Base-by-base conservation (phyloP, 1,284 basidiomycete species). In the Hemileia vastatrix region DNA sequence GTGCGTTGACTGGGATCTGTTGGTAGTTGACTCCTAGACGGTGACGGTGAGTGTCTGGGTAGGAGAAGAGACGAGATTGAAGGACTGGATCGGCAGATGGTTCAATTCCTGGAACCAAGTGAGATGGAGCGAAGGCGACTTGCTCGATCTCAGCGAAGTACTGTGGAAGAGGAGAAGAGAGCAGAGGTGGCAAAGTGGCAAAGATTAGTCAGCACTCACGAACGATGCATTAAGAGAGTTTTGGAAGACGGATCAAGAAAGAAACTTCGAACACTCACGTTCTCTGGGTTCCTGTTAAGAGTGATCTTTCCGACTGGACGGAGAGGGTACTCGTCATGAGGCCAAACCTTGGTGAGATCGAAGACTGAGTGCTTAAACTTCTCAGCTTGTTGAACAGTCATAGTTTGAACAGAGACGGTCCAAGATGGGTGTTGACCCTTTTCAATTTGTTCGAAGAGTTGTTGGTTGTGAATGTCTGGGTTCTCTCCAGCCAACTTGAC, bases 51-150 rank as follows among this genome's bases (percentile, higher is more conserved):
- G 92, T 89, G 76, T 95, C 92, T 3, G 90, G 88, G 81, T 96
- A 96, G 8, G 89, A 90, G 84, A 94, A 95, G 45, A 95, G 82
- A 66, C 92, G 88, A 27, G 86, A 86, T 77, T 95, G 92, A 67
- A 95, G 81, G 65, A 95, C 87, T 15, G 92, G 92, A 77, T 95
- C 92, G 40, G 85, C 83, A 15, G 86, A 86, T 36, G 90, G 82
- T 80, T 94, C 92, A 70, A 92, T 83, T 75, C 91, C 93, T 1
- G 87, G 87, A 2, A 94, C 79, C 54, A 85, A 77, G 76, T 95
- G 90, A 0, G 87, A 86, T 0, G 92, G 92, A 33, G 87, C 82
- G 80, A 90, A 93, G 1, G 90, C 90, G 64, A 78, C 79, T 81
- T 87, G 72, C 66, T 70, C 72, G 27, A 70, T 76, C 60, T 77